Conservation (phyloP, 2,329 filamentous ascomycete species). For the Paramyrothecium roridum region DNA sequence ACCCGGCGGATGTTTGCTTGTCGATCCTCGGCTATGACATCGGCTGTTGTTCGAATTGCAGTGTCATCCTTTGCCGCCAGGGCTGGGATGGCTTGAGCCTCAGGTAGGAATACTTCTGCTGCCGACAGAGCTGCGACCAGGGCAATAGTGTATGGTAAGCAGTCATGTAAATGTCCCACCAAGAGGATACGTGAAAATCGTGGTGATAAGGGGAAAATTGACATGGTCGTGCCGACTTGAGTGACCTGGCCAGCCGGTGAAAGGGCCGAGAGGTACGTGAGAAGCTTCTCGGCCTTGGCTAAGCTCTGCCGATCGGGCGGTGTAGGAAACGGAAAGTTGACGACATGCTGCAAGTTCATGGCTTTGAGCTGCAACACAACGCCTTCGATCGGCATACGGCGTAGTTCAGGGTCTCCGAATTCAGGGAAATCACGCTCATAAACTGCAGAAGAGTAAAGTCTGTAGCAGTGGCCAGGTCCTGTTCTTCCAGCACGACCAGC, state of each 20-base stretch:
- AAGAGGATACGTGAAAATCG: slow-evolving; percentile 90
- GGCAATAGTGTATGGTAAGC: slow-evolving; percentile 81
- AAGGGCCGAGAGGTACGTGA: slow-evolving; percentile 82
- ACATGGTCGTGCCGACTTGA: slow-evolving; percentile 74
- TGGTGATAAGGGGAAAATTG: slow-evolving; percentile 85
- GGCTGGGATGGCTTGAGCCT: slow-evolving; percentile 69
- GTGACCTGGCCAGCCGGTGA: slow-evolving; percentile 72
- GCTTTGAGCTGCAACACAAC: slow-evolving; percentile 91
- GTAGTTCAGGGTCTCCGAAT: slow-evolving; percentile 83
- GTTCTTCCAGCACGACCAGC: slow-evolving; percentile 93
- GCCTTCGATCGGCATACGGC: slow-evolving; percentile 88
- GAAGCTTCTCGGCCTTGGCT: slow-evolving; percentile 77
- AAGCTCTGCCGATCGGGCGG: slow-evolving; percentile 76
- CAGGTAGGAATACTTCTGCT: slow-evolving; percentile 80
- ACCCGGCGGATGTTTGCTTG: slow-evolving; percentile 60
- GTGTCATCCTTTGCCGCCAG: slow-evolving; percentile 43
- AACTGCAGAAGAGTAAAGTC: slow-evolving; percentile 89
- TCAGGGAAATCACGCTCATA: slow-evolving; percentile 86
- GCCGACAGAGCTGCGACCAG: slow-evolving; percentile 86
- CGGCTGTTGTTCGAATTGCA: slow-evolving; percentile 58
- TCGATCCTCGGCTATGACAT: slow-evolving; percentile 68
- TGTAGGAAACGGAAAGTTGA: slow-evolving; percentile 95
- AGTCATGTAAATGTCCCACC: slow-evolving; percentile 77
- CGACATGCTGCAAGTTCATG: slow-evolving; percentile 86
- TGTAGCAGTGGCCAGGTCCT: slow-evolving; percentile 92